Conservation (phyloP, 139 green algal genomes). For the Ettlia oleoabundans region DNA sequence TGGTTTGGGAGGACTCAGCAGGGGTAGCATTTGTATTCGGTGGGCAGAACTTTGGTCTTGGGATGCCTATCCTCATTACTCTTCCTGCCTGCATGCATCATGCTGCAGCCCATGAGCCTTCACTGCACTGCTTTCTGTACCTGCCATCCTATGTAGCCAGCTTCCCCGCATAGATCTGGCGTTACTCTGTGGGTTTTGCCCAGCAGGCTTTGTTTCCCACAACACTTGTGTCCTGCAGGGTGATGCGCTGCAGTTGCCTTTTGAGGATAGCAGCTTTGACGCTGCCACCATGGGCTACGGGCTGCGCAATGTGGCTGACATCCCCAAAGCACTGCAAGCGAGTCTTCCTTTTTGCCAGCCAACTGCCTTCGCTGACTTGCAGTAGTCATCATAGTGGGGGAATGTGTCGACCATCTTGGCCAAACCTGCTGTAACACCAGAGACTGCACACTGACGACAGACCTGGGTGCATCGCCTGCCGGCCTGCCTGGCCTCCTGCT, state of each 20-base stretch:
- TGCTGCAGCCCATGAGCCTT: too few species aligned
- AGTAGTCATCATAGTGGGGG: too few species aligned
- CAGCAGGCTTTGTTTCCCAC: too few species aligned
- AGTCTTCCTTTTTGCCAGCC: background rate
- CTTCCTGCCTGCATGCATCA: too few species aligned
- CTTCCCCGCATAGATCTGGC: too few species aligned
- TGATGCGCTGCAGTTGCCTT: slow-evolving; percentile 93
- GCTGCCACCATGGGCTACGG: slow-evolving; percentile 96
- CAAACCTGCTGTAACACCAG: too few species aligned
- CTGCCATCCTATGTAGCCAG: too few species aligned
- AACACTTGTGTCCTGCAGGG: slow-evolving; percentile 82
- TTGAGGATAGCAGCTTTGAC: slow-evolving; percentile 84
- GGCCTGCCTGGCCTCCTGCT: background rate
- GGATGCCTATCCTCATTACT: background rate
- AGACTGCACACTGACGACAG: too few species aligned
- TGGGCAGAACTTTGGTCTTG: background rate
- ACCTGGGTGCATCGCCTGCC: background rate
- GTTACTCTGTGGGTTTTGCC: too few species aligned
- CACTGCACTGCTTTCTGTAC: too few species aligned
- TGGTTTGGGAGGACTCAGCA: background rate
- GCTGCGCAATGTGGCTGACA: slow-evolving; percentile 89
- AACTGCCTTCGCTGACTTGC: background rate
- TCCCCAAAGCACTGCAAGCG: slow-evolving; percentile 48
- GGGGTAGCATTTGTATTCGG: background rate
- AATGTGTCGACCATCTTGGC: background rate